Evolutionary conservation across 345 rosid species (phyloP), one percentile per base, ranked within the genome.

Genomic region (Citropsis articulata): DNA sequence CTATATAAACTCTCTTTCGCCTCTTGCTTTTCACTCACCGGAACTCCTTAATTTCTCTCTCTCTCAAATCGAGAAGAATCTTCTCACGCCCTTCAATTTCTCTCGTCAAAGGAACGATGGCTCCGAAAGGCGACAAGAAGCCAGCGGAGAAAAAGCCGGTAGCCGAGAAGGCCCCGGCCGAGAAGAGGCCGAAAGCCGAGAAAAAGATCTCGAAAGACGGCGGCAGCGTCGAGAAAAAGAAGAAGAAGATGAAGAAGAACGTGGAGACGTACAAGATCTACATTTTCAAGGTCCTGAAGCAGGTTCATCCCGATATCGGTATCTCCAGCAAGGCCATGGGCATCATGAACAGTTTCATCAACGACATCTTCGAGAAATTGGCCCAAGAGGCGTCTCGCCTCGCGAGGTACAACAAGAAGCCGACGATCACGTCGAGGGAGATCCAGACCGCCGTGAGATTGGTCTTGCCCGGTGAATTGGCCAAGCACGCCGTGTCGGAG

Each of bases 281-380:
- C 80, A 88, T 90, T 57, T 90, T 90, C 84, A 90, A 90, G 86
- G 90, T 90, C 19, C 69, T 89, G 71, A 89, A 89, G 69, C 93
- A 89, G 82, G 91, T 89, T 0, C 91, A 89, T 27, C 91, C 91
- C 0, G 93, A 85, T 16, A 88, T 89, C 36, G 92, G 94, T 25
- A 84, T 89, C 72, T 89, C 91, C 7, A 90, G 94, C 74, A 89
- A 91, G 79, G 94, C 92, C 0, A 91, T 91, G 93, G 94, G 91
- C 30, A 91, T 89, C 55, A 89, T 91, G 94, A 91, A 91, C 84
- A 91, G 91, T 74, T 89, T 91, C 77, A 89, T 91, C 80, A 91
- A 91, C 56, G 94, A 90, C 18, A 89, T 91, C 0, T 91, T 91
- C 72, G 91, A 91, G 90, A 91, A 91, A 40, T 87, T 91, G 45